phyloP scores from a whole-genome alignment of 2,329 filamentous ascomycete species.

The Tolypocladium cylindrosporum region DNA sequence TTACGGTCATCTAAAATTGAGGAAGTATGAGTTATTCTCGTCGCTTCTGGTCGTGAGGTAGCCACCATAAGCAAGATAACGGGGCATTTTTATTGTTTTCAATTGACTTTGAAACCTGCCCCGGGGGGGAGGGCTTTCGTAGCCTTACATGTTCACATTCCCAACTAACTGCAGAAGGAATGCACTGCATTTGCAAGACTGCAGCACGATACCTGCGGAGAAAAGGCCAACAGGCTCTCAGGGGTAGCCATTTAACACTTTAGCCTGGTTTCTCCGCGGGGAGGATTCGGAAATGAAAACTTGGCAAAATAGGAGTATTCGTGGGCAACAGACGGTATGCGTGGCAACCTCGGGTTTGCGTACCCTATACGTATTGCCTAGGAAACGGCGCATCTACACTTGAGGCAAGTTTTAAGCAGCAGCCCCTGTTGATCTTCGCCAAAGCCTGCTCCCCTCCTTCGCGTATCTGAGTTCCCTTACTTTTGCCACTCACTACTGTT shows the following conservation, averaged over 20 bases:
- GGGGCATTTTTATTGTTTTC: not conserved
- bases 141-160: not conserved
- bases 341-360: not conserved
- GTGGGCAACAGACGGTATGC: not conserved
- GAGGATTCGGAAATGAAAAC: too few species aligned
- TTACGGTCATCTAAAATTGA: not conserved
- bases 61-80: not conserved
- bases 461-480: not conserved
- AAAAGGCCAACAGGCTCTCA: fast-evolving
- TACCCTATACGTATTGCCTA: not conserved
- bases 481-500: not conserved
- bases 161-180: not conserved
- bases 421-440: not conserved
- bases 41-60: not conserved
- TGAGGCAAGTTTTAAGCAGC: not conserved
- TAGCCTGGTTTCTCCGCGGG: too few species aligned
- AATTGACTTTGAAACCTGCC: not conserved
- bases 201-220: not conserved
- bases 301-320: too few species aligned
- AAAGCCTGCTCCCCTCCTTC: not conserved
- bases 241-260: too few species aligned
- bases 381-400: not conserved
- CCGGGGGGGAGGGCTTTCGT: too few species aligned
- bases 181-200: not conserved
- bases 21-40: not conserved